A percentile compares a stretch with the other conserved stretches of the same genome.
phyloP scores from a whole-genome alignment of 2,329 filamentous ascomycete genomes.

The Grosmannia clavigera region DNA sequence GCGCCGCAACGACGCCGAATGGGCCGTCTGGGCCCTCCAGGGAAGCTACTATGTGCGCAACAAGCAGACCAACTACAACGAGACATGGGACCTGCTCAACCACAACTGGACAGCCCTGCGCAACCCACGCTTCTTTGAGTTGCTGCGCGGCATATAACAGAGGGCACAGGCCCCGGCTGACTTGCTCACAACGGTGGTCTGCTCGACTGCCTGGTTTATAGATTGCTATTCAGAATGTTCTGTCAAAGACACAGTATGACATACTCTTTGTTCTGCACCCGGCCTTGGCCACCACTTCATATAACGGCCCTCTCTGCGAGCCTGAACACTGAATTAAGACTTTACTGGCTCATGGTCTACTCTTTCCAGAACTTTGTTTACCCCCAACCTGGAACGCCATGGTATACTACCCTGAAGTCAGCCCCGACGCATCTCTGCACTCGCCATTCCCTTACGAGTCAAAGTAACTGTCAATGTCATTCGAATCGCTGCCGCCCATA shows the following conservation, averaged over 20 bases:
- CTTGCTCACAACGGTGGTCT: no score
- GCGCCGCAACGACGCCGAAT: constrained; percentile 43
- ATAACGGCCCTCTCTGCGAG: no score
- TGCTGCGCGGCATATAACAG: constrained; percentile 26
- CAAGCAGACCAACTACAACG: constrained; percentile 35
- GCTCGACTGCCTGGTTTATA: not conserved
- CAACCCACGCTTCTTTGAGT: constrained; percentile 22
- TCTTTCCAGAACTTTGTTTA: not conserved
- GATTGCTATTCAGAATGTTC: not conserved
- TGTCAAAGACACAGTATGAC: not conserved
- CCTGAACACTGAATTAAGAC: not conserved
- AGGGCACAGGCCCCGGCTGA: constrained; percentile 19
- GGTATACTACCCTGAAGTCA: not conserved
- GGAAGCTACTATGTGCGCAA: constrained; percentile 47
- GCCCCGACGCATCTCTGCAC: not conserved
- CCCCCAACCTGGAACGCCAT: not conserved
- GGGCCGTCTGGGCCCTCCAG: constrained; percentile 46
- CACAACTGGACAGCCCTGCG: constrained; percentile 26
- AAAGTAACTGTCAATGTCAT: constrained; percentile 12
- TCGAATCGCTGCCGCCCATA: constrained; percentile 32
- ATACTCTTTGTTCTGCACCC: not conserved
- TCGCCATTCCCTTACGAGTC: not conserved
- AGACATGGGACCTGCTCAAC: constrained; percentile 33
- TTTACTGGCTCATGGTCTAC: not conserved
- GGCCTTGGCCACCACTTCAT: no score